Evolutionary conservation across 371 early-diverging fungal genomes (phyloP).

Genomic region (Mucor ambiguus): DNA sequence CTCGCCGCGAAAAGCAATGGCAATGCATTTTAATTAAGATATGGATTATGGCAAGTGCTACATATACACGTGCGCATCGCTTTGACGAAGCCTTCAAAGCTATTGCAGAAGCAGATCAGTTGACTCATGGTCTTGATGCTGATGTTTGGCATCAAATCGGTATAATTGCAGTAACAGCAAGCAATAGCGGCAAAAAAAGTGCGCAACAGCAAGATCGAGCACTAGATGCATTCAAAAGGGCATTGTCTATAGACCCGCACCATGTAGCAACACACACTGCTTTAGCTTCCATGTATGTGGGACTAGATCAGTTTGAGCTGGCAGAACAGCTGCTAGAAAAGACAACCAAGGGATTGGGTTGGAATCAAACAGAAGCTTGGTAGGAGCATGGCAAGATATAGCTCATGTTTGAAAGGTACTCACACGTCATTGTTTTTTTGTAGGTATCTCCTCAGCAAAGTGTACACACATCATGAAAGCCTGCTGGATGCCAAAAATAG

Average conservation of each 20-base stretch:
- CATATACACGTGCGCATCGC: not conserved
- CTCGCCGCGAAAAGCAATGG: conserved; percentile 11
- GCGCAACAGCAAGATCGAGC: conserved; percentile 19
- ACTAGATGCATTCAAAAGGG: conserved; percentile 38
- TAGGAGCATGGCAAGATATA: not conserved
- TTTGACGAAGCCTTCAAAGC: conserved; percentile 19
- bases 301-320: conserved; percentile 27
- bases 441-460: conserved; percentile 33
- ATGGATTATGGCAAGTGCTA: conserved; percentile 25
- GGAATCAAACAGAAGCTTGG: conserved; percentile 45
- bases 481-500: conserved; percentile 37
- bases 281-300: conserved; percentile 30
- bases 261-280: conserved; percentile 29
- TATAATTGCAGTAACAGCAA: not conserved
- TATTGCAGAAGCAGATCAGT: conserved; percentile 18
- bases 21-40: conserved; percentile 8
- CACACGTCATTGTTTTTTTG: not conserved
- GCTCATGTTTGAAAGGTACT: not conserved
- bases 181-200: not conserved
- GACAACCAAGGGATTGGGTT: conserved; percentile 34
- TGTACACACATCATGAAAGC: conserved; percentile 26
- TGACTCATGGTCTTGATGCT: conserved; percentile 7
- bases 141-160: conserved; percentile 26
- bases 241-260: conserved; percentile 35
- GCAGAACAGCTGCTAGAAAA: conserved; percentile 37